Conservation (phyloP, 495 filamentous ascomycete genomes). For the Rostrohypoxylon terebratum region DNA sequence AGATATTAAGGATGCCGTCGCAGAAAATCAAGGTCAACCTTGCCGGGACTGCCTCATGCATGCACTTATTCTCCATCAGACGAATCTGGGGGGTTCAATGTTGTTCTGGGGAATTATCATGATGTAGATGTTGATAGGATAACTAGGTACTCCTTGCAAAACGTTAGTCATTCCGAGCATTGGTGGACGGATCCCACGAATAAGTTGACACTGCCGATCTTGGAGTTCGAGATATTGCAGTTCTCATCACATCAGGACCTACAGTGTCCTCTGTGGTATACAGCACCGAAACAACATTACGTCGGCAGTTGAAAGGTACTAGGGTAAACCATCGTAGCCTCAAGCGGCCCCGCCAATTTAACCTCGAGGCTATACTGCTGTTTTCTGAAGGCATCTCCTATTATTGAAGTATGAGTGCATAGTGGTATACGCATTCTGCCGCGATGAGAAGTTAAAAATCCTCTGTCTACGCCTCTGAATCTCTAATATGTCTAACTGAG, state of each 20-base stretch:
- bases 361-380: conserved; percentile 18
- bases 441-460: background rate
- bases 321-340: conserved; percentile 25
- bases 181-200: background rate
- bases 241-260: background rate
- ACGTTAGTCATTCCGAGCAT: background rate
- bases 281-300: conserved; percentile 2
- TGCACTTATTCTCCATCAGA: background rate
- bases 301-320: conserved; percentile 23
- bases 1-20: conserved; percentile 2
- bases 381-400: background rate
- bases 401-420: background rate
- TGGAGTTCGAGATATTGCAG: background rate
- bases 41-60: background rate
- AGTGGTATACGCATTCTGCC: background rate
- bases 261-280: background rate
- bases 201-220: background rate
- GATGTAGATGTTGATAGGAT: background rate
- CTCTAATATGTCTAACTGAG: background rate
- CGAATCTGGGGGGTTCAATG: background rate
- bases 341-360: conserved; percentile 32
- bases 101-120: too few relatives aligned
- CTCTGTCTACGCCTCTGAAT: background rate
- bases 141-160: conserved; percentile 4
- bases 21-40: conserved; percentile 10